These are phyloP conservation scores for Endocalyx cinctus DNA, from an alignment of 2,329 filamentous ascomycete species.

Conservation along the genomic window DNA sequence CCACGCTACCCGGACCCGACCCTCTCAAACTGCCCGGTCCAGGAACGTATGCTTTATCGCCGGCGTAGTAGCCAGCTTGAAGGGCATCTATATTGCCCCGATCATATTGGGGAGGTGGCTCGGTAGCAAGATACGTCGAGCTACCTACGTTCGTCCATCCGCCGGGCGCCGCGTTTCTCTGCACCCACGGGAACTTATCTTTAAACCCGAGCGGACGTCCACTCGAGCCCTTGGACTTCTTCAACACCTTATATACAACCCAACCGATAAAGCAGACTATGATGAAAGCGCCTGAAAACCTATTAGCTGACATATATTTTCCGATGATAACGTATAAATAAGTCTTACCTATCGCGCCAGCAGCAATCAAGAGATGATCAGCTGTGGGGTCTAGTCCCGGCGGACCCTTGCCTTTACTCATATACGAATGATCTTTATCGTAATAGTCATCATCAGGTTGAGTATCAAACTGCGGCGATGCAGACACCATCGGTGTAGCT, in stretches of 20 bases:
- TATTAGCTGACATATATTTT: constrained; percentile 6
- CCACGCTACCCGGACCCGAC: too few species aligned
- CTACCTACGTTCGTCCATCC: constrained; percentile 8
- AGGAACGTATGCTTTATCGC: constrained; percentile 14
- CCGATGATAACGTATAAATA: not conserved
- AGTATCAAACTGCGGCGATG: too few species aligned
- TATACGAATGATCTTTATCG: constrained; percentile 3
- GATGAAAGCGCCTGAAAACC: constrained; percentile 40
- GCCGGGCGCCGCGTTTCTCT: constrained; percentile 12
- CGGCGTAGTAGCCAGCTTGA: constrained; percentile 17
- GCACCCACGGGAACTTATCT: constrained; percentile 14
- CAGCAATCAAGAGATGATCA: constrained; percentile 30
- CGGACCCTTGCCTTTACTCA: constrained; percentile 4
- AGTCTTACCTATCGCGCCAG: constrained; percentile 30
- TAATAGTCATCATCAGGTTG: not conserved
- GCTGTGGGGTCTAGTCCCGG: constrained; percentile 20
- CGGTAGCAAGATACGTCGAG: constrained; percentile 14
- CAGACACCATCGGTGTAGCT: too few species aligned
- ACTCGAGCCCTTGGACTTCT: constrained; percentile 25
- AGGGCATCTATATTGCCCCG: constrained; percentile 17
- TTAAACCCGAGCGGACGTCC: constrained; percentile 10
- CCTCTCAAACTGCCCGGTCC: constrained; percentile 12
- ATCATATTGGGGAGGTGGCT: constrained; percentile 22
- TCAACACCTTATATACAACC: constrained; percentile 37
- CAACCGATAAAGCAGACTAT: constrained; percentile 40